A percentile compares a stretch with the other conserved stretches of the same genome.
Conservation (phyloP, 495 filamentous ascomycete species). For the Articulospora tetracladia region DNA sequence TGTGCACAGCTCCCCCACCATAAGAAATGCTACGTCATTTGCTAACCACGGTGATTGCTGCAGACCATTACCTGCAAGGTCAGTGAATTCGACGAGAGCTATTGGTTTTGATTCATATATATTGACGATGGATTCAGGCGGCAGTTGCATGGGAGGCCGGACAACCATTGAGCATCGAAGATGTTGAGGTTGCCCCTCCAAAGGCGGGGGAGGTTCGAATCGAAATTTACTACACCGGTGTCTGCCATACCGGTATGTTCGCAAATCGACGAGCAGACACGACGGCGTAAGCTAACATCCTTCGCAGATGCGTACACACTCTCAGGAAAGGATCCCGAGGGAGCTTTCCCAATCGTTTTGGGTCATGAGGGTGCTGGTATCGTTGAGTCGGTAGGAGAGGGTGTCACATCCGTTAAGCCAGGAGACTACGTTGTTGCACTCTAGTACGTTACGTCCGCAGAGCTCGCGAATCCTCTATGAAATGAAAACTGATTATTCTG, state of each 20-base stretch:
- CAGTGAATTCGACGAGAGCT: constrained; percentile 9
- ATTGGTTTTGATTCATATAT: constrained; percentile 12
- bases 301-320: constrained; percentile 89
- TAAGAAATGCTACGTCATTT: background rate
- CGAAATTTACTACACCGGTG: constrained; percentile 92
- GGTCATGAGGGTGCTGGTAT: constrained; percentile 97
- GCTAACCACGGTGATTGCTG: background rate
- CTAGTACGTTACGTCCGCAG: constrained; percentile 68
- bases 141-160: constrained; percentile 96
- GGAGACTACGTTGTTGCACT: constrained; percentile 93
- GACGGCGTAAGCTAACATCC: constrained; percentile 2
- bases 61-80: constrained; percentile 77
- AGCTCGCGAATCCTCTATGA: background rate
- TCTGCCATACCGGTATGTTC: constrained; percentile 88
- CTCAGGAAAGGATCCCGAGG: constrained; percentile 96
- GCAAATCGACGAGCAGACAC: background rate
- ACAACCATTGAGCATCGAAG: constrained; percentile 82
- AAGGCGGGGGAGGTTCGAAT: constrained; percentile 94
- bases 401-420: constrained; percentile 88
- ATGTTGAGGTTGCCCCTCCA: constrained; percentile 89
- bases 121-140: constrained; percentile 48
- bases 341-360: constrained; percentile 93
- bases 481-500: constrained; percentile 5
- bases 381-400: constrained; percentile 95
- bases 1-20: constrained; percentile 2